Conservation (phyloP, 176 grass and related monocot genomes). For the Olyra latifolia region DNA sequence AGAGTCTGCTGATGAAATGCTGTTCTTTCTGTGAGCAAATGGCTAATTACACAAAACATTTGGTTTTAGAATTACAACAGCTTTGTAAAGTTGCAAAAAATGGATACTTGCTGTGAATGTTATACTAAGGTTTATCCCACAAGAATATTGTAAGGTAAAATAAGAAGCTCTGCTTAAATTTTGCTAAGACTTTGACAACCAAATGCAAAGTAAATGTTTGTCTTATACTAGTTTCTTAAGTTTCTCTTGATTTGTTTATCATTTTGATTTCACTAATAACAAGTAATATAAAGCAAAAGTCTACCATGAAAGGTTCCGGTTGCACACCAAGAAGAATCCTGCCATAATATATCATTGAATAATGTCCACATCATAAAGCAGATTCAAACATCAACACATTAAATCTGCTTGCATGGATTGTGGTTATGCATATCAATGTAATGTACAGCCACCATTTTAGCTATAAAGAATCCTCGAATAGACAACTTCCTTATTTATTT, state of each 20-base stretch:
- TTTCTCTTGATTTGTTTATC: background rate
- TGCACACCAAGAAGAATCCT: too few species aligned
- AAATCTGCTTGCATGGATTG: too few species aligned
- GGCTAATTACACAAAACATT: background rate
- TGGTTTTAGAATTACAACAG: background rate
- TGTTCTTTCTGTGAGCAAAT: background rate
- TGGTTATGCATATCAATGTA: too few species aligned
- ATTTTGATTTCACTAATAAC: background rate
- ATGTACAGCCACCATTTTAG: too few species aligned
- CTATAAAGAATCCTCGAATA: too few species aligned
- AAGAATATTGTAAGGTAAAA: background rate
- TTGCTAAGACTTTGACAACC: background rate
- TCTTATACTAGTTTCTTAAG: background rate
- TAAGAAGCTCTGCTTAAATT: background rate
- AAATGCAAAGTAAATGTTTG: background rate
- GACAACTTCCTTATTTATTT: too few species aligned
- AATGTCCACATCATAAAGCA: too few species aligned
- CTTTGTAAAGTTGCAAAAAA: background rate
- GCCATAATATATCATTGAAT: too few species aligned
- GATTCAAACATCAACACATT: too few species aligned
- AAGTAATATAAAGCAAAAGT: background rate
- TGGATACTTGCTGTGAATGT: background rate
- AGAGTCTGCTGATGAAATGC: background rate
- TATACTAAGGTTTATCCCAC: background rate
- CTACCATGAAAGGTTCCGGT: too few species aligned